Base-by-base conservation (phyloP, 202 grass and related monocot genomes). In the Carex sylvatica region DNA sequence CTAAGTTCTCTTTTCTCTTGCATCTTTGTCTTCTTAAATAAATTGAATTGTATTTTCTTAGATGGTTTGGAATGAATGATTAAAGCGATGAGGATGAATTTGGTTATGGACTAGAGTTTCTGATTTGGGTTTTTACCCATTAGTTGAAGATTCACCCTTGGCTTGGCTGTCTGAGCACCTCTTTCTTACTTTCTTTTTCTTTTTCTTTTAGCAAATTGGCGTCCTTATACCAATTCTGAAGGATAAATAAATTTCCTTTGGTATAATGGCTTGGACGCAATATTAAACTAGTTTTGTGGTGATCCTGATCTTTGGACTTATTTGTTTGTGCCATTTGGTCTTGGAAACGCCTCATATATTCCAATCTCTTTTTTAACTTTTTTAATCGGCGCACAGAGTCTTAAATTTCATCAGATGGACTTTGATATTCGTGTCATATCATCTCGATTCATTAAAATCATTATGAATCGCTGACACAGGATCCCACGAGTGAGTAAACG, bases 151-250 rank as follows among this genome's bases (percentile, higher is more conserved):
- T 31, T 61, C 14, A 63, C 77, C 77, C 77, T 80, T 80, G 77
- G 77, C 77, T 80, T 80, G 77, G 77, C 77, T 80, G 77, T 80
- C 77, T 80, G 77, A 80, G 77, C 77, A 64, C 35, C 77, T 64
- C 23, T 40, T 40, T 52, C 30, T 61, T 16, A 24, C 56, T 22
- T 42, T 61, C 6, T 62, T 36, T 13, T 26, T 61, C 2, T 40
- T 20, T 62, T 9, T 80, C 26, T 20, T 61, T 40, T 40, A 7
- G 6, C 19, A 61, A 61, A 61, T 24, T 23, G 3, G 80, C 62
- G 42, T 66, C 62, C 61, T 69, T 49, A 55, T 69, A 82, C 80
- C 80, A 82, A 82, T 69, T 35, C 63, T 14, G 8, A 16, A 10
- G 61, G 61, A 82, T 67, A 69, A 54, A 22, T 69, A 12, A 36